A percentile compares a stretch with the other conserved stretches of the same genome.
Evolutionary conservation across 2,329 filamentous ascomycete species (phyloP).

Genomic region (Ceratocystis harringtonii): DNA sequence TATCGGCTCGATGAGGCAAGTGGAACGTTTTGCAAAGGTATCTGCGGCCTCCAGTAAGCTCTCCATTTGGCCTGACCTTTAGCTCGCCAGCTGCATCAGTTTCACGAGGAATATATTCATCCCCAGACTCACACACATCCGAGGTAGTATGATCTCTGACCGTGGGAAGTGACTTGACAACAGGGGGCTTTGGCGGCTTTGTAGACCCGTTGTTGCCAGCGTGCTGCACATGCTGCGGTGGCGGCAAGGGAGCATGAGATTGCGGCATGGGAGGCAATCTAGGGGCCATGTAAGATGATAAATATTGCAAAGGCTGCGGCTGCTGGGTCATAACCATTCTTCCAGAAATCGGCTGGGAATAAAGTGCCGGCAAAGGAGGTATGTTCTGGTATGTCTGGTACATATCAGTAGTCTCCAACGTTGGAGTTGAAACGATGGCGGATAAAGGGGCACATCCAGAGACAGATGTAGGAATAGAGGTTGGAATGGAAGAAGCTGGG

Average conservation of each 20-base stretch:
- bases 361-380: background rate
- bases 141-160: conserved; percentile 96
- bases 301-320: conserved; percentile 31
- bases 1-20: conserved; percentile 78
- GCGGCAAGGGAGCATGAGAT: conserved; percentile 20
- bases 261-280: conserved; percentile 24
- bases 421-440: conserved; percentile 6
- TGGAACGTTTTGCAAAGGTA: conserved; percentile 90
- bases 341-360: conserved; percentile 27
- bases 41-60: conserved; percentile 65
- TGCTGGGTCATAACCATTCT: conserved; percentile 41
- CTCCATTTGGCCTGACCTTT: conserved; percentile 75
- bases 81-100: conserved; percentile 86
- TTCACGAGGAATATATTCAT: conserved; percentile 91
- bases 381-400: background rate
- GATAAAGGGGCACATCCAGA: background rate
- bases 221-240: background rate
- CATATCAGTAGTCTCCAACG: conserved; percentile 8
- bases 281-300: conserved; percentile 19
- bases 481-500: background rate
- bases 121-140: conserved; percentile 73
- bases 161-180: conserved; percentile 71
- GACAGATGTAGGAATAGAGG: background rate
- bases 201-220: conserved; percentile 41
- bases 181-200: conserved; percentile 59